Evolutionary conservation across 805 yeast species (phyloP), one percentile per base, ranked within the genome.

Genomic region (Saccharomycopsis synnaedendra): DNA sequence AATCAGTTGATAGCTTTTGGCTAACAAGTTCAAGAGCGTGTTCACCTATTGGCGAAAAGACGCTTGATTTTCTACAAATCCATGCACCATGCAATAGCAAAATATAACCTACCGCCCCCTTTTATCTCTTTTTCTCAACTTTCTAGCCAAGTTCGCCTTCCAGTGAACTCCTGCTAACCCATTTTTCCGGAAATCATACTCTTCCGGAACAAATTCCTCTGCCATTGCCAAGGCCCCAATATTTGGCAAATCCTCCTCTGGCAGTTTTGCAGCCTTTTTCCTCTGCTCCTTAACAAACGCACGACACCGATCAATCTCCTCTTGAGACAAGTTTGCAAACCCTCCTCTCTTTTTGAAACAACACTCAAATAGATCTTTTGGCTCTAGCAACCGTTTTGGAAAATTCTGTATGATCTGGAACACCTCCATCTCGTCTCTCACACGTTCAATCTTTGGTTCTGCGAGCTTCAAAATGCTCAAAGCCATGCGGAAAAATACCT

Each of bases 371-470:
- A 88, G 66, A 4, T 65, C 63, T 54, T 80, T 78, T 3, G 93
- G 88, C 61, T 88, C 83, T 3, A 85, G 57, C 11, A 85, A 57
- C 30, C 69, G 64, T 55, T 81, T 82, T 3, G 98, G 98, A 33
- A 74, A 76, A 52, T 83, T 81, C 63, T 90, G 98, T 54, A 90
- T 75, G 35, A 80, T 71, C 64, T 89, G 97, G 59, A 90, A 93
- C 19, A 87, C 64, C 55, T 79, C 85, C 71, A 78, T 74, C 48
- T 72, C 78, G 51, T 69, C 76, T 34, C 63, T 64, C 4, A 68
- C 58, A 27, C 58, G 61, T 19, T 60, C 56, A 49, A 89, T 71
- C 43, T 75, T 75, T 1, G 85, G 82, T 57, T 85, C 89, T 46
- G 88, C 71, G 53, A 81, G 62, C 58, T 85, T 84, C 61, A 89